Evolutionary conservation across 2,329 filamentous ascomycete species (phyloP).

Genomic region (Furcasterigmium furcatum): DNA sequence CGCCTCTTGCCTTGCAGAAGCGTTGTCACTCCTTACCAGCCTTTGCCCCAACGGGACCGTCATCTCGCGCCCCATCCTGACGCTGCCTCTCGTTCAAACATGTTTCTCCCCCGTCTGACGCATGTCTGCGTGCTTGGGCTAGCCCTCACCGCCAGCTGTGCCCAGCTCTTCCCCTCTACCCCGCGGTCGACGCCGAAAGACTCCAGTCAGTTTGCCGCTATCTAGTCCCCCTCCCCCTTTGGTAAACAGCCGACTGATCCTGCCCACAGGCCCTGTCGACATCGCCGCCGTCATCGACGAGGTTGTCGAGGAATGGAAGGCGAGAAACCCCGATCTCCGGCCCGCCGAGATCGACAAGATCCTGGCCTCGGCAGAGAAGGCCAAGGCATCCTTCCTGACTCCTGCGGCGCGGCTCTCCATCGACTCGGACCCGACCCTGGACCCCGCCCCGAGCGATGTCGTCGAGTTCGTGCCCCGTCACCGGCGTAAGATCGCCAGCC

Average conservation of each 20-base stretch:
- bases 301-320: conserved; percentile 3
- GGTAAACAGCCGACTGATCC: neutral
- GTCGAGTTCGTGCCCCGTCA: conserved; percentile 1
- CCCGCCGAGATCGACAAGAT: conserved; percentile 1
- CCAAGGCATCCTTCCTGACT: conserved; percentile 2
- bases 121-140: neutral
- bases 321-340: conserved; percentile 1
- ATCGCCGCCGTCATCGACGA: conserved; percentile 5
- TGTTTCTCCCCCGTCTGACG: neutral
- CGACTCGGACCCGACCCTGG: conserved; percentile 3
- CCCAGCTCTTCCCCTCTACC: neutral
- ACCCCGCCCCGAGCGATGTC: conserved; percentile 1
- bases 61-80: neutral
- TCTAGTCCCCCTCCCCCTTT: neutral
- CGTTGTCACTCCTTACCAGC: neutral
- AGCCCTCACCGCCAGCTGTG: neutral
- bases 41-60: neutral
- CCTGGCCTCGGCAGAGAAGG: conserved; percentile 3
- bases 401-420: neutral
- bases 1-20: neutral
- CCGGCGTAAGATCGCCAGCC: neutral
- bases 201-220: neutral
- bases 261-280: neutral
- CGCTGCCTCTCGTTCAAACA: neutral
- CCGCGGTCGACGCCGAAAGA: neutral